Conservation (phyloP, 2,329 filamentous ascomycete genomes). For the Aspergillus sergii region DNA sequence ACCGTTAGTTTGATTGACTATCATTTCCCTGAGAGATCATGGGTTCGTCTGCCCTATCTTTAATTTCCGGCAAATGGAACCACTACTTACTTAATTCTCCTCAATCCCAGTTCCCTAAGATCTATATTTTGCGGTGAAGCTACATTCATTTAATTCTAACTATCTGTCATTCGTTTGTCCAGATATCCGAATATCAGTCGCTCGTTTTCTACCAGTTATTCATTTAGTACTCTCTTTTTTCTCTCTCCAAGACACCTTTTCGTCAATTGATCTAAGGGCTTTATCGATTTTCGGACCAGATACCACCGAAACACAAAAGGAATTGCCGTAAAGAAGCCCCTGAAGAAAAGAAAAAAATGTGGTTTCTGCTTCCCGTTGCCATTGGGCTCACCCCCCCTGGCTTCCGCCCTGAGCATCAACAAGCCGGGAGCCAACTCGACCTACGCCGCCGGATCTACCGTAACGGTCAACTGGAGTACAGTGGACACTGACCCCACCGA, state of each 20-base stretch:
- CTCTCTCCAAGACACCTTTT: neutral
- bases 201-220: neutral
- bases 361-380: constrained; percentile 14
- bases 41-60: neutral
- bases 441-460: constrained; percentile 37
- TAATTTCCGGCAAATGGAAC: neutral
- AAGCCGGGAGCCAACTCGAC: constrained; percentile 40
- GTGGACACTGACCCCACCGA: constrained; percentile 46
- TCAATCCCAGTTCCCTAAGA: neutral
- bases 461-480: constrained; percentile 40
- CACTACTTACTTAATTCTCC: neutral
- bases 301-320: neutral
- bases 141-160: neutral
- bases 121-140: no score
- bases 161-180: neutral
- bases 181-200: neutral
- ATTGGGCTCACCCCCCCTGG: constrained; percentile 21
- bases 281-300: neutral
- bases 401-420: constrained; percentile 27
- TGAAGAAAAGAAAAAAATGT: neutral
- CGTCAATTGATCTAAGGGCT: neutral
- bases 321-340: neutral
- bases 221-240: neutral
- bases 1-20: neutral
- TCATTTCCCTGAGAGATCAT: neutral